Conservation (phyloP, 2,329 filamentous ascomycete genomes). For the Botrytis porri region DNA sequence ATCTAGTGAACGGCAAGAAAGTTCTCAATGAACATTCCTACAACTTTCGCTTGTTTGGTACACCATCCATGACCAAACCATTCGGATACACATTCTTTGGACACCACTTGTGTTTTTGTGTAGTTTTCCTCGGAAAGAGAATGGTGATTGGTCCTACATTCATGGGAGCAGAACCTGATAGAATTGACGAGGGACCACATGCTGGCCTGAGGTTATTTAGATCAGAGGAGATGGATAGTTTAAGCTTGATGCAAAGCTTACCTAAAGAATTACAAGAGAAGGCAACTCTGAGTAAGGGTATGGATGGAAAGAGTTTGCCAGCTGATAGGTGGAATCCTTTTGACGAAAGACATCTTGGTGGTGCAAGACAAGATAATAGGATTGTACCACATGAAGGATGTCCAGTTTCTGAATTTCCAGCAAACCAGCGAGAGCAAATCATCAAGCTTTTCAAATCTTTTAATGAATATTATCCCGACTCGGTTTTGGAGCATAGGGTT, state of each 20-base stretch:
- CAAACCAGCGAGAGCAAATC: slow-evolving; percentile 53
- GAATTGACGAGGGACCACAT: slow-evolving; percentile 36
- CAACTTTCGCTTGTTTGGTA: slow-evolving; percentile 35
- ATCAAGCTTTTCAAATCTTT: slow-evolving; percentile 61
- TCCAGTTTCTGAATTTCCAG: slow-evolving; percentile 48
- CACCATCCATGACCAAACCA: slow-evolving; percentile 28
- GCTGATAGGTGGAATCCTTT: slow-evolving; percentile 73
- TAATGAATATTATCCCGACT: slow-evolving; percentile 62
- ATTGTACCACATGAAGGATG: slow-evolving; percentile 71
- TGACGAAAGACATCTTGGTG: slow-evolving; percentile 74
- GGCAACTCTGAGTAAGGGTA: slow-evolving; percentile 37
- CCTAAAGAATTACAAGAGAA: slow-evolving; percentile 33
- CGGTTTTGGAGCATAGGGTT: slow-evolving; percentile 53
- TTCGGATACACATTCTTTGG: slow-evolving; percentile 53
- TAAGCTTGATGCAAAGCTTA: slow-evolving; percentile 36
- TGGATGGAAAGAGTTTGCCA: slow-evolving; percentile 38
- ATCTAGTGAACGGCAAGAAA: slow-evolving; percentile 34
- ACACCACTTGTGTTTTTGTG: slow-evolving; percentile 72
- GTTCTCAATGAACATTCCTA: slow-evolving; percentile 36
- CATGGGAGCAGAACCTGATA: slow-evolving; percentile 75
- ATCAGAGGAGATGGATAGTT: slow-evolving; percentile 31
- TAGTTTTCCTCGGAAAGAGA: slow-evolving; percentile 63
- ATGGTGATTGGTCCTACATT: slow-evolving; percentile 73
- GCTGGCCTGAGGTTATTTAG: slow-evolving; percentile 31
- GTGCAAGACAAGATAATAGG: slow-evolving; percentile 75